Evolutionary conservation across 1,139 yeast species (phyloP), one percentile per base, ranked within the genome.

Genomic region (Chernovozyma aurita): DNA sequence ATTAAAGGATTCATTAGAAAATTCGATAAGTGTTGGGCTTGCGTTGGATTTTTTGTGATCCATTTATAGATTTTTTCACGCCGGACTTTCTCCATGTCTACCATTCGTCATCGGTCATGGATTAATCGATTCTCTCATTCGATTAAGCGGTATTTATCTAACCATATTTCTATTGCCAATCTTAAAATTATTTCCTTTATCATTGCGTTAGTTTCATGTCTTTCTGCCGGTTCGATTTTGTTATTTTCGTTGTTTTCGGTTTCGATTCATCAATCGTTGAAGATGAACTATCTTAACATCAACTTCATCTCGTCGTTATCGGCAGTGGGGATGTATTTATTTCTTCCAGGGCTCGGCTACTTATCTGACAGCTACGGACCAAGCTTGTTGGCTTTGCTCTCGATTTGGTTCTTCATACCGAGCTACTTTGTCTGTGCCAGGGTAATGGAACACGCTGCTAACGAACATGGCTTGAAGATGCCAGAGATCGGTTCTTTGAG

Each of bases 281-380:
- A 78, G 4, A 80, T 84, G 50, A 59, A 80, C 1, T 85, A 85
- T 45, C 65, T 85, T 38, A 77, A 86, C 48, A 79, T 87, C 52
- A 92, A 92, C 61, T 60, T 78, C 41, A 78, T 92, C 14, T 85
- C 95, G 5, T 82, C 90, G 28, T 66, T 78, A 17, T 80, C 85
- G 29, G 84, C 85, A 22, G 60, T 85, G 36, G 97, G 97, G 2
- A 80, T 86, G 78, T 92, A 92, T 56, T 59, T 88, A 37, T 82
- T 94, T 14, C 76, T 90, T 4, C 97, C 97, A 0, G 54, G 82
- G 0, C 61, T 90, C 32, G 98, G 98, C 0, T 78, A 84, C 47
- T 59, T 85, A 33, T 90, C 95, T 1, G 97, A 92, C 56, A 64
- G 78, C 18, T 85, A 83, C 52, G 96, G 97, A 0, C 94, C 95